Conservation (phyloP, 148 eudicot genomes). For the Cornus florida region DNA sequence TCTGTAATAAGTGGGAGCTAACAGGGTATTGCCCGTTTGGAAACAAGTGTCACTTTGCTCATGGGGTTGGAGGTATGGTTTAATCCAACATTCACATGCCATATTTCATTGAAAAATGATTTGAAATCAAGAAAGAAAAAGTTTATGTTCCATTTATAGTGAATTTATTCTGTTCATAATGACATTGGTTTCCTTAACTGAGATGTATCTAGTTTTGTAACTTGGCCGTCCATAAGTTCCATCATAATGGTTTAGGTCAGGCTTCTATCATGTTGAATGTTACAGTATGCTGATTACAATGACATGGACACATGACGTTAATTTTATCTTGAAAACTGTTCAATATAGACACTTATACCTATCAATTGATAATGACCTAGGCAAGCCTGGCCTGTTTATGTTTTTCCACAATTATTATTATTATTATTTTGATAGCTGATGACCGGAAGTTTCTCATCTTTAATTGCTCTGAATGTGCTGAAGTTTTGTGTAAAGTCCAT, state of each 20-base stretch:
- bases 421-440: neutral
- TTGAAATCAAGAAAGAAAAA: neutral
- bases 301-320: neutral
- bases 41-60: conserved; percentile 94
- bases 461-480: neutral
- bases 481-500: neutral
- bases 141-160: neutral
- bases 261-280: conserved; percentile 1
- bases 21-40: conserved; percentile 99
- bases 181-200: neutral
- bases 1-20: conserved; percentile 95
- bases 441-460: neutral
- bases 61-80: conserved; percentile 54
- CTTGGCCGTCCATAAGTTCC: neutral
- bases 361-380: neutral
- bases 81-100: neutral
- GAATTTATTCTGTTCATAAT: neutral
- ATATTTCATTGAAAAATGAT: neutral
- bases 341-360: neutral
- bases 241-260: neutral
- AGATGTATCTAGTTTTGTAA: neutral
- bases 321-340: neutral
- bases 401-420: neutral
- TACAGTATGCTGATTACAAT: neutral
- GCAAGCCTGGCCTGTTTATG: neutral